Percentiles rank a stretch among this genome's conserved stretches.
Evolutionary conservation across 2,329 filamentous ascomycete genomes (phyloP).

Genomic region (Samsoniella hepiali): DNA sequence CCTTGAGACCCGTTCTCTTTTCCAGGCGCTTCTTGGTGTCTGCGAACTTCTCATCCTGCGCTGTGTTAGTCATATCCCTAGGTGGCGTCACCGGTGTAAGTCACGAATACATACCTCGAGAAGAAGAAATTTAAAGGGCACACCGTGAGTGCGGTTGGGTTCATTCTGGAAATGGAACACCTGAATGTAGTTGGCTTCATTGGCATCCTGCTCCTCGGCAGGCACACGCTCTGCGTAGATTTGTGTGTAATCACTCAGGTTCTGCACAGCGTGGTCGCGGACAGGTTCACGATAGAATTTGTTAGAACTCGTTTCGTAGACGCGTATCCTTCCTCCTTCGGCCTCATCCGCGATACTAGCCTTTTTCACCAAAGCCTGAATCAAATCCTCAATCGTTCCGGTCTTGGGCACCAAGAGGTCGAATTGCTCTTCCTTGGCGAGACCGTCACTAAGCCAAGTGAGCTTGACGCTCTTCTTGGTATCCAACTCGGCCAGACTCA

Average conservation of each 20-base stretch:
- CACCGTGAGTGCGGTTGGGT: slow-evolving; percentile 74
- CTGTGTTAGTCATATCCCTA: slow-evolving; percentile 9
- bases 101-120: slow-evolving; percentile 60
- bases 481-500: slow-evolving; percentile 88
- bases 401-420: slow-evolving; percentile 88
- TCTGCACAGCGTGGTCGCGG: slow-evolving; percentile 68
- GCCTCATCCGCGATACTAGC: slow-evolving; percentile 71
- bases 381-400: slow-evolving; percentile 73
- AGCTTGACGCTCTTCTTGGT: slow-evolving; percentile 86
- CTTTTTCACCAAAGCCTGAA: slow-evolving; percentile 75
- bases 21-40: slow-evolving; percentile 94
- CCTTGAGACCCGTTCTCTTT: slow-evolving; percentile 89
- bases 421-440: slow-evolving; percentile 82
- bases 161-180: slow-evolving; percentile 95
- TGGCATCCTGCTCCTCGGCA: slow-evolving; percentile 62
- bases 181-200: slow-evolving; percentile 61
- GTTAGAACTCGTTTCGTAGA: slow-evolving; percentile 79
- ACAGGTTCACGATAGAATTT: slow-evolving; percentile 79
- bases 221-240: slow-evolving; percentile 80
- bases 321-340: slow-evolving; percentile 65
- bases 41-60: slow-evolving; percentile 75
- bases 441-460: slow-evolving; percentile 81
- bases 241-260: slow-evolving; percentile 80
- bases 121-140: slow-evolving; percentile 87
- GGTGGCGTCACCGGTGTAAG: slow-evolving; percentile 16